Conservation (phyloP, 495 filamentous ascomycete genomes). For the Aspergillus ostianus region DNA sequence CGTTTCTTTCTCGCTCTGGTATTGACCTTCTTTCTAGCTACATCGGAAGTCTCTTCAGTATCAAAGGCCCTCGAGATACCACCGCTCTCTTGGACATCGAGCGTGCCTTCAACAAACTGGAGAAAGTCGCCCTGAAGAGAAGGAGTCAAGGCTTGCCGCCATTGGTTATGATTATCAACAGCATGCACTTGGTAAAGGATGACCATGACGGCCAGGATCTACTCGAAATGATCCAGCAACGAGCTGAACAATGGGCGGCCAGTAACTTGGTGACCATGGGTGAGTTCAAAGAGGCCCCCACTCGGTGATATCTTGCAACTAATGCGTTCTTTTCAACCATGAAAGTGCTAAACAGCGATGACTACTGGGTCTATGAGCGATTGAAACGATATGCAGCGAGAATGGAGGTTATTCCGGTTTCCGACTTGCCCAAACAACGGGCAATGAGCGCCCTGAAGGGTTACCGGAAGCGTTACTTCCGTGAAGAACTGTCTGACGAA, state of each 20-base stretch:
- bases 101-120: slow-evolving; percentile 92
- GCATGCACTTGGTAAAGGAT: slow-evolving; percentile 83
- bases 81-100: slow-evolving; percentile 92
- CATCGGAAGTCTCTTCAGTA: slow-evolving; percentile 91
- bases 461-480: slow-evolving; percentile 70
- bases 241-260: slow-evolving; percentile 94
- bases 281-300: slow-evolving; percentile 15
- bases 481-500: slow-evolving; percentile 50
- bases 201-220: slow-evolving; percentile 89
- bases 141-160: slow-evolving; percentile 59
- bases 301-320: background rate
- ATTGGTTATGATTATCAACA: slow-evolving; percentile 85
- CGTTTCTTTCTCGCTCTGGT: background rate
- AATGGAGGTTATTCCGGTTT: slow-evolving; percentile 84
- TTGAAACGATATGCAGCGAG: slow-evolving; percentile 86
- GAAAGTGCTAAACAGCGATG: slow-evolving; percentile 82
- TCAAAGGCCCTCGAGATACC: slow-evolving; percentile 86
- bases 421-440: slow-evolving; percentile 73
- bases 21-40: slow-evolving; percentile 58
- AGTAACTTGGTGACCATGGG: slow-evolving; percentile 78
- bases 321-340: background rate
- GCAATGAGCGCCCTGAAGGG: slow-evolving; percentile 72
- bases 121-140: slow-evolving; percentile 82
- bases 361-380: slow-evolving; percentile 97
- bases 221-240: slow-evolving; percentile 91